Percentiles rank a stretch among this genome's conserved stretches.
Conservation (phyloP, 1,139 yeast genomes). For the Geotrichum citri-aurantii region DNA sequence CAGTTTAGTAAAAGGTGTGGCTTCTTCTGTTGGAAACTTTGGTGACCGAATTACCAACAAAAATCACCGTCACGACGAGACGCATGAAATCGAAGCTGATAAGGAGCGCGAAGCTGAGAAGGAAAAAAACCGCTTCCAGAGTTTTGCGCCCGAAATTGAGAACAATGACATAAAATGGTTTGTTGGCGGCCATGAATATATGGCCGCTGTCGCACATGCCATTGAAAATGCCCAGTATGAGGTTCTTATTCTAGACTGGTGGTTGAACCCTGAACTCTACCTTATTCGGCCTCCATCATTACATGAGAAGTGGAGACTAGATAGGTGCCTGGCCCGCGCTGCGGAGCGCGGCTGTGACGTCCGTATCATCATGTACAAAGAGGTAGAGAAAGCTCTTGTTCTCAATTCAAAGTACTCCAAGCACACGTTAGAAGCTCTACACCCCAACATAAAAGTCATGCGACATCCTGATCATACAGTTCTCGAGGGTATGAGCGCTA, state of each 20-base stretch:
- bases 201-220: conserved; percentile 52
- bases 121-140: conserved; percentile 17
- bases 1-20: conserved; percentile 15
- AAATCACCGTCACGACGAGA: conserved; percentile 23
- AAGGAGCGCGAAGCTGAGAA: conserved; percentile 20
- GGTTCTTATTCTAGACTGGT: conserved; percentile 60
- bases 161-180: conserved; percentile 62
- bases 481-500: conserved; percentile 41
- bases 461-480: conserved; percentile 59
- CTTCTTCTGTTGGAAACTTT: conserved; percentile 18
- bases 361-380: conserved; percentile 54
- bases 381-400: conserved; percentile 56
- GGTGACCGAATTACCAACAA: conserved; percentile 21
- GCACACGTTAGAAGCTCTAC: conserved; percentile 51
- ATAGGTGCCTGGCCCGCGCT: conserved; percentile 51
- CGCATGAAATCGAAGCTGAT: conserved; percentile 20
- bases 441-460: conserved; percentile 56
- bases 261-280: conserved; percentile 58
- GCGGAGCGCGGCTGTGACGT: conserved; percentile 61
- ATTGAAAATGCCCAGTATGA: conserved; percentile 61
- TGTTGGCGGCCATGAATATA: conserved; percentile 49
- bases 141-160: conserved; percentile 51
- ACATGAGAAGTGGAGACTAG: conserved; percentile 58
- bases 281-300: conserved; percentile 59
- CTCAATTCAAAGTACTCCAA: conserved; percentile 58